Evolutionary conservation across 1,284 basidiomycete genomes (phyloP).

Genomic region (Farysia itapuensis): DNA sequence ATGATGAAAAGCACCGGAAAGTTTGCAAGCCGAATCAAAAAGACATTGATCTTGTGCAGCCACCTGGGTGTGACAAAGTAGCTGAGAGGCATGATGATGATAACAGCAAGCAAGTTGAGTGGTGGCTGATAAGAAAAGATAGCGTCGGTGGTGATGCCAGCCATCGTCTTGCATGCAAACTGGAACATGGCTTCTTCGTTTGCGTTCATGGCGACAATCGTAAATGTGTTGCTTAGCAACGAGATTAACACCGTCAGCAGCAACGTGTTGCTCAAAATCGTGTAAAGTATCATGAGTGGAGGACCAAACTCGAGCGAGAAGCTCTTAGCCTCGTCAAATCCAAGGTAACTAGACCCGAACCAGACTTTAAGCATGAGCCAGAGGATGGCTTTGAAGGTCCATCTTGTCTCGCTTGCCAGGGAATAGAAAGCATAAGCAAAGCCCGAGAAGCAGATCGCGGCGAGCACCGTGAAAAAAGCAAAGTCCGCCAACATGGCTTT

Average conservation of each 20-base stretch:
- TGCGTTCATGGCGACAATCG: slow-evolving; percentile 86
- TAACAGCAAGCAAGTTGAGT: slow-evolving; percentile 61
- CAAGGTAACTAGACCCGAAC: slow-evolving; percentile 56
- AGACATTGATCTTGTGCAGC: slow-evolving; percentile 67
- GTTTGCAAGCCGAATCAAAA: slow-evolving; percentile 70
- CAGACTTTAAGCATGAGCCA: slow-evolving; percentile 89
- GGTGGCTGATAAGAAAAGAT: slow-evolving; percentile 92
- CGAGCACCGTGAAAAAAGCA: slow-evolving; percentile 74
- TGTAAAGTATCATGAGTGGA: slow-evolving; percentile 69
- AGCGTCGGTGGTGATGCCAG: slow-evolving; percentile 79
- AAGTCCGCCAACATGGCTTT: slow-evolving; percentile 71
- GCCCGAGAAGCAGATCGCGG: slow-evolving; percentile 69
- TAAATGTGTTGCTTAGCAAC: slow-evolving; percentile 88
- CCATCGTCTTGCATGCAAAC: slow-evolving; percentile 66
- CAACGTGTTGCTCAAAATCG: slow-evolving; percentile 69
- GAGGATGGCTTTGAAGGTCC: slow-evolving; percentile 67
- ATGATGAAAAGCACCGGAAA: slow-evolving; percentile 82
- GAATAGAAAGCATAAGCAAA: slow-evolving; percentile 90
- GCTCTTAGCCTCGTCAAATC: slow-evolving; percentile 37
- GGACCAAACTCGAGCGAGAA: slow-evolving; percentile 86
- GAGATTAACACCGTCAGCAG: slow-evolving; percentile 71
- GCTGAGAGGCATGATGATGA: slow-evolving; percentile 38
- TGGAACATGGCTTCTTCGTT: slow-evolving; percentile 91
- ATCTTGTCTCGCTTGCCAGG: slow-evolving; percentile 61
- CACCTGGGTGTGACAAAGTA: slow-evolving; percentile 40